Percentiles rank a stretch among this genome's conserved stretches.
phyloP scores from a whole-genome alignment of 73 alveolate genomes.

The Durusdinium trenchii region DNA sequence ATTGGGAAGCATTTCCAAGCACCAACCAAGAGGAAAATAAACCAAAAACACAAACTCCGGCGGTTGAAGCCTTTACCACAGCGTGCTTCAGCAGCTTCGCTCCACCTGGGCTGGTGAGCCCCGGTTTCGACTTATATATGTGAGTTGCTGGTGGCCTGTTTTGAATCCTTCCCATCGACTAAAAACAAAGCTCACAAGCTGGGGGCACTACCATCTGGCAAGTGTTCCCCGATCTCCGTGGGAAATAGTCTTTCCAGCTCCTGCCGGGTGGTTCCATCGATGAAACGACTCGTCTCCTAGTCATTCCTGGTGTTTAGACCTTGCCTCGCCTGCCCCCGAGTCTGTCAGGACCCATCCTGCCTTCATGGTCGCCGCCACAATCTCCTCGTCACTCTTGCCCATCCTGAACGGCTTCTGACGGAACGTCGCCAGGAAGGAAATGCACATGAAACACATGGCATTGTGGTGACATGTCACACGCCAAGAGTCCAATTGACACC shows the following conservation, averaged over 20 bases:
- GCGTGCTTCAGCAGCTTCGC: slow-evolving; percentile 87
- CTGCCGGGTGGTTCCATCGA: neutral
- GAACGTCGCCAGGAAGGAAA: neutral
- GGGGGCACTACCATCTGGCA: slow-evolving; percentile 52
- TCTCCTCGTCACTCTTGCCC: slow-evolving; percentile 94
- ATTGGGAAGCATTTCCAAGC: neutral
- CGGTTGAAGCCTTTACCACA: slow-evolving; percentile 72
- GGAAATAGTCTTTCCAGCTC: slow-evolving; percentile 94
- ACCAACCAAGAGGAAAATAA: neutral
- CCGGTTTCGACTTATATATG: neutral
- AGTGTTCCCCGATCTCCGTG: slow-evolving; percentile 71
- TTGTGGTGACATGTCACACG: neutral
- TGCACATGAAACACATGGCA: too few species aligned
- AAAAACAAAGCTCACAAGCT: neutral
- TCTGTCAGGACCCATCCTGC: neutral
- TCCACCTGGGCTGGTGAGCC: slow-evolving; percentile 4
- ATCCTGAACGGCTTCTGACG: neutral
- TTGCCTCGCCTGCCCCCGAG: neutral
- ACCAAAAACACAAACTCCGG: neutral
- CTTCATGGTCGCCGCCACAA: slow-evolving; percentile 89
- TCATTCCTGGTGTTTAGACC: neutral
- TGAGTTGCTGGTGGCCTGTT: too few species aligned
- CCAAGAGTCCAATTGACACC: slow-evolving; percentile 45
- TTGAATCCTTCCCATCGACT: too few species aligned
- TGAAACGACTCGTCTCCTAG: neutral